These are phyloP conservation scores for Diphasiastrum complanatum DNA, from an alignment of 83 land plant species.

Conservation along the genomic window DNA sequence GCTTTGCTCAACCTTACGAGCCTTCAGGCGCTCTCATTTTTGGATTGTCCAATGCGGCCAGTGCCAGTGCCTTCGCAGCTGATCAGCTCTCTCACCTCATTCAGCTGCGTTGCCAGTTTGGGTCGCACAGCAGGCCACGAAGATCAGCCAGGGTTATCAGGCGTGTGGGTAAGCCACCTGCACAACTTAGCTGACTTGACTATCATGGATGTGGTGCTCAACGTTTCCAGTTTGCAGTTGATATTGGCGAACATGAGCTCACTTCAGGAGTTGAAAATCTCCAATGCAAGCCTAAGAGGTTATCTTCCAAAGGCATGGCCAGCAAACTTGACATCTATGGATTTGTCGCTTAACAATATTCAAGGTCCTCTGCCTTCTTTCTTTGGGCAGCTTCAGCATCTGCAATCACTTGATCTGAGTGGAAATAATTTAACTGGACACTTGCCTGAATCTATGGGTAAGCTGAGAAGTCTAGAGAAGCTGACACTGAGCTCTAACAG, in stretches of 20 bases:
- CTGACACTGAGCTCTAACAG: slow-evolving; percentile 5
- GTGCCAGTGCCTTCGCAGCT: slow-evolving; percentile 7
- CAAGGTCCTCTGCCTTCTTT: slow-evolving; percentile 16
- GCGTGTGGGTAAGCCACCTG: slow-evolving; percentile 20
- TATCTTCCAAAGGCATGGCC: slow-evolving; percentile 17
- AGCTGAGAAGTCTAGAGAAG: background rate
- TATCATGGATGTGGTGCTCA: slow-evolving; percentile 10
- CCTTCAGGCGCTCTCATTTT: slow-evolving; percentile 1
- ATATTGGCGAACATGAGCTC: slow-evolving; percentile 6
- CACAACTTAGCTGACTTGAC: slow-evolving; percentile 11
- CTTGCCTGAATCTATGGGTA: slow-evolving; percentile 17
- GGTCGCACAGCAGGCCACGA: slow-evolving; percentile 1
- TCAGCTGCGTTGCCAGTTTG: slow-evolving; percentile 6
- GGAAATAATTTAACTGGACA: slow-evolving; percentile 24
- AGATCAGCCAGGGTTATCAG: slow-evolving; percentile 7
- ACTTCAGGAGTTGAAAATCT: slow-evolving; percentile 9
- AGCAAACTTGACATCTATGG: slow-evolving; percentile 10
- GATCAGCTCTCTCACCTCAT: background rate
- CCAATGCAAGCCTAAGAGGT: slow-evolving; percentile 16
- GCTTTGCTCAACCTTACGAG: background rate
- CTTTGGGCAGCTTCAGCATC: slow-evolving; percentile 7
- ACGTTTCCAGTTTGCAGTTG: slow-evolving; percentile 10
- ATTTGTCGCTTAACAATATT: slow-evolving; percentile 17
- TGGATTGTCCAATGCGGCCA: slow-evolving; percentile 3
- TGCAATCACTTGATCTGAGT: slow-evolving; percentile 9